Percentiles rank a stretch among this genome's conserved stretches.
Evolutionary conservation across 495 filamentous ascomycete species (phyloP).

Genomic region (Penicillium mononematosum): DNA sequence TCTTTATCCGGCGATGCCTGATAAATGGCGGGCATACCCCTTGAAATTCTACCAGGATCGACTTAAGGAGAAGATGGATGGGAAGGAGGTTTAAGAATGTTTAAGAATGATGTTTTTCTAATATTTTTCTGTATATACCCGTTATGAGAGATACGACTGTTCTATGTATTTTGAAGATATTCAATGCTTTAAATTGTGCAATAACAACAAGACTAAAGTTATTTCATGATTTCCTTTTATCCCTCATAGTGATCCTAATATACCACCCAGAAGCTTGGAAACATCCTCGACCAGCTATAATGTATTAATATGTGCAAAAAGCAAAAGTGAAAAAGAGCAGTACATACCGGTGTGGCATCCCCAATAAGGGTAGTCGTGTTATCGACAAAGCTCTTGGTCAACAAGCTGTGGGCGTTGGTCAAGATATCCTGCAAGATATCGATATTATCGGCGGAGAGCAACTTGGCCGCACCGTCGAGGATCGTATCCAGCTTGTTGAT

Average conservation of each 20-base stretch:
- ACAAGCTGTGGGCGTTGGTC: conserved; percentile 32
- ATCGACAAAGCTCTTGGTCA: conserved; percentile 38
- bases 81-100: conserved; percentile 18
- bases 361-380: conserved; percentile 51
- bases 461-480: conserved; percentile 33
- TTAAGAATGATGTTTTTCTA: background rate
- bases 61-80: conserved; percentile 31
- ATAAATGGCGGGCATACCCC: conserved; percentile 32
- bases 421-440: conserved; percentile 34
- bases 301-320: too few relatives aligned
- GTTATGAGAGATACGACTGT: conserved; percentile 8
- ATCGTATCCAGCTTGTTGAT: conserved; percentile 46
- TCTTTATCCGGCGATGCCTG: conserved; percentile 43
- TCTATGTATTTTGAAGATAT: conserved; percentile 15
- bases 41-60: conserved; percentile 34
- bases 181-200: conserved; percentile 1
- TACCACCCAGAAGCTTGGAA: conserved; percentile 34
- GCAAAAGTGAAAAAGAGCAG: background rate
- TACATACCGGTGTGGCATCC: conserved; percentile 52
- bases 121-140: conserved; percentile 10
- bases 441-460: conserved; percentile 33
- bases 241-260: conserved; percentile 27
- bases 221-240: conserved; percentile 9
- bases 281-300: conserved; percentile 36
- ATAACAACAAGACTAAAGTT: conserved; percentile 5